phyloP scores from a whole-genome alignment of 2,329 filamentous ascomycete species.

The Elsinoe australis region DNA sequence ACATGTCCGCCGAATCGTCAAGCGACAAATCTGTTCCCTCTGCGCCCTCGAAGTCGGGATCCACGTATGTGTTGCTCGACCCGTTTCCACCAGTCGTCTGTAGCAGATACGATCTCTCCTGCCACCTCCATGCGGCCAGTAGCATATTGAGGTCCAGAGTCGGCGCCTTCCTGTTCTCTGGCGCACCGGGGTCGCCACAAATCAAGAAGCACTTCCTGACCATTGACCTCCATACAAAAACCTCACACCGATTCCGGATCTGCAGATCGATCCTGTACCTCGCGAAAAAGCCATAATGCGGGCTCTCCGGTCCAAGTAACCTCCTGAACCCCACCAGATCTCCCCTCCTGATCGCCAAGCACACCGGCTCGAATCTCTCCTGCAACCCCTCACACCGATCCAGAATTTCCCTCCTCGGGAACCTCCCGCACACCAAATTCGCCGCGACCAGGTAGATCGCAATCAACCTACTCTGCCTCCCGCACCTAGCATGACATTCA shows the following conservation, averaged over 20 bases:
- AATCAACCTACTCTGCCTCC: slow-evolving; percentile 67
- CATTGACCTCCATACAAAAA: slow-evolving; percentile 76
- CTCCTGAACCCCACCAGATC: slow-evolving; percentile 67
- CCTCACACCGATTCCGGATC: slow-evolving; percentile 67
- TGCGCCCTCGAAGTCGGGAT: slow-evolving; percentile 39
- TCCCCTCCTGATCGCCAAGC: slow-evolving; percentile 61
- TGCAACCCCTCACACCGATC: slow-evolving; percentile 61
- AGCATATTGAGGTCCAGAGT: slow-evolving; percentile 67
- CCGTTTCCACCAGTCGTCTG: slow-evolving; percentile 25
- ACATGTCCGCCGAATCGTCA: slow-evolving; percentile 22
- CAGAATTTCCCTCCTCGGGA: slow-evolving; percentile 62
- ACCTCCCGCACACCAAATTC: slow-evolving; percentile 77
- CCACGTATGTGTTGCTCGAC: slow-evolving; percentile 29
- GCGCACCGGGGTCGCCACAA: slow-evolving; percentile 61
- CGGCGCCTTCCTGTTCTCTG: slow-evolving; percentile 53
- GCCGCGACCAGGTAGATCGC: slow-evolving; percentile 75
- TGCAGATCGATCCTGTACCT: slow-evolving; percentile 67
- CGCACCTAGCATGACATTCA: slow-evolving; percentile 53
- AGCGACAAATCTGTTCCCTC: slow-evolving; percentile 14
- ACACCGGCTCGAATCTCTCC: slow-evolving; percentile 65
- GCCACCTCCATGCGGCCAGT: slow-evolving; percentile 53
- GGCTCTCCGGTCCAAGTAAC: slow-evolving; percentile 49
- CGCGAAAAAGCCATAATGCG: slow-evolving; percentile 64
- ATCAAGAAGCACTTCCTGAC: slow-evolving; percentile 70
- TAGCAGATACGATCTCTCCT: slow-evolving; percentile 46